Conservation (phyloP, 495 filamentous ascomycete genomes). For the Xylaria flabelliformis region DNA sequence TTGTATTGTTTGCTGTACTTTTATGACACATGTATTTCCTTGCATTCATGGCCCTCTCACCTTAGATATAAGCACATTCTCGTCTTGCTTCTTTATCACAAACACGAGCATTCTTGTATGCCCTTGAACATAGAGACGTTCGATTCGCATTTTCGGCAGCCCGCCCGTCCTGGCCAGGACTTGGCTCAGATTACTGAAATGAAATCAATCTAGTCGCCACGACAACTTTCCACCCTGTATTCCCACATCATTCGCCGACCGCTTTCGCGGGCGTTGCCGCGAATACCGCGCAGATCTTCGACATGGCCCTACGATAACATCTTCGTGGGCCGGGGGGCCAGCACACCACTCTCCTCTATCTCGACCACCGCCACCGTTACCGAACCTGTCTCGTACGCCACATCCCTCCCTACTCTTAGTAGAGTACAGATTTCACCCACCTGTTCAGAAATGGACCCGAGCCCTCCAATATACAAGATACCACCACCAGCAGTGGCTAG, state of each 20-base stretch:
- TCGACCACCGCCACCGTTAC: neutral
- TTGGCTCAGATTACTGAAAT: constrained; percentile 36
- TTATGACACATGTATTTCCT: neutral
- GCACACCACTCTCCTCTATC: constrained; percentile 22
- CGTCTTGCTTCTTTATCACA: neutral
- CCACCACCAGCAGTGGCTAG: neutral
- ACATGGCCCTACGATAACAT: constrained; percentile 58
- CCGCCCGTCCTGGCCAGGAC: constrained; percentile 6
- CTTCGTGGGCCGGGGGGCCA: constrained; percentile 60
- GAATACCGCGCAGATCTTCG: constrained; percentile 54
- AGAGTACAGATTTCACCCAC: neutral
- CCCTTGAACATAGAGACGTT: neutral
- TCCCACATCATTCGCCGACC: constrained; percentile 45
- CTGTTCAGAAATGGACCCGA: neutral
- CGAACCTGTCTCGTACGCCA: neutral
- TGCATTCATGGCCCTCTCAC: neutral
- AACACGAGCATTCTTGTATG: neutral
- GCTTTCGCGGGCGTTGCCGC: constrained; percentile 58
- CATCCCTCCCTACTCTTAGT: neutral
- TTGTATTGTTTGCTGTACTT: neutral
- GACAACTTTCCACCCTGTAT: constrained; percentile 53
- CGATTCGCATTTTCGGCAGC: constrained; percentile 5
- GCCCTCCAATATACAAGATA: neutral
- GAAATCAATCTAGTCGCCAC: constrained; percentile 35
- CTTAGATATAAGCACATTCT: neutral